A percentile compares a stretch with the other conserved stretches of the same genome.
These are phyloP conservation scores for Fereydounia khargensis DNA, from an alignment of 1,284 basidiomycete genomes.

Conservation along the genomic window DNA sequence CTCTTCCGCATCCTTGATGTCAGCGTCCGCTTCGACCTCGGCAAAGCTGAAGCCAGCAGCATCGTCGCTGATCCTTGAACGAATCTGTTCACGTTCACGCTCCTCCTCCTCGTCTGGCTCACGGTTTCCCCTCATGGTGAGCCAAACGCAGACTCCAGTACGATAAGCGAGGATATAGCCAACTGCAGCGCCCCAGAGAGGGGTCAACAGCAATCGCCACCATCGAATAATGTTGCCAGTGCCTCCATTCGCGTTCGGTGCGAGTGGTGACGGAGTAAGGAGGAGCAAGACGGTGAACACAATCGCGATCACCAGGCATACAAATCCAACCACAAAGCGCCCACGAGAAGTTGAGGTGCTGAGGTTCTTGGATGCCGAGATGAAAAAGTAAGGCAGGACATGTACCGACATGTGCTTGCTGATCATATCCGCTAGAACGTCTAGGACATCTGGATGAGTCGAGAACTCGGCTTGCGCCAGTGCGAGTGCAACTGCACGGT, in stretches of 20 bases:
- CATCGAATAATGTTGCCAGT: slow-evolving; percentile 21
- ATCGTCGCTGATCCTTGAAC: slow-evolving; percentile 28
- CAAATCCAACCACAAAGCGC: slow-evolving; percentile 29
- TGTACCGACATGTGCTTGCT: slow-evolving; percentile 33
- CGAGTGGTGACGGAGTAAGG: slow-evolving; percentile 28
- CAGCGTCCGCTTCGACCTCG: slow-evolving; percentile 20
- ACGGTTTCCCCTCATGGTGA: slow-evolving; percentile 38
- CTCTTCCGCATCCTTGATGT: slow-evolving; percentile 10
- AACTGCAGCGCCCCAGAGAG: slow-evolving; percentile 40
- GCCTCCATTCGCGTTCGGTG: slow-evolving; percentile 7
- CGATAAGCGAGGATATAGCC: slow-evolving; percentile 41
- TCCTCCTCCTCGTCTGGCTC: slow-evolving; percentile 37
- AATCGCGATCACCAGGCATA: slow-evolving; percentile 22
- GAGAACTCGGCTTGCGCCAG: slow-evolving; percentile 23
- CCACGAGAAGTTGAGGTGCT: slow-evolving; percentile 31
- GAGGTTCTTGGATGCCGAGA: slow-evolving; percentile 32
- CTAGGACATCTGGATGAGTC: slow-evolving; percentile 35
- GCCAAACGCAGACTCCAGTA: slow-evolving; percentile 45
- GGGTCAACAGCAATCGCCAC: slow-evolving; percentile 32
- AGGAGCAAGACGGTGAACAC: slow-evolving; percentile 30
- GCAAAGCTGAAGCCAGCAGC: slow-evolving; percentile 18
- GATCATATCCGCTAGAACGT: slow-evolving; percentile 28
- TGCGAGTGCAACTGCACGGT: slow-evolving; percentile 13
- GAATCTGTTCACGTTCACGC: slow-evolving; percentile 26
- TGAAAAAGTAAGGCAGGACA: slow-evolving; percentile 38